These are phyloP conservation scores for Thalia dealbata DNA, from an alignment of 176 grass and related monocot species.

Conservation along the genomic window DNA sequence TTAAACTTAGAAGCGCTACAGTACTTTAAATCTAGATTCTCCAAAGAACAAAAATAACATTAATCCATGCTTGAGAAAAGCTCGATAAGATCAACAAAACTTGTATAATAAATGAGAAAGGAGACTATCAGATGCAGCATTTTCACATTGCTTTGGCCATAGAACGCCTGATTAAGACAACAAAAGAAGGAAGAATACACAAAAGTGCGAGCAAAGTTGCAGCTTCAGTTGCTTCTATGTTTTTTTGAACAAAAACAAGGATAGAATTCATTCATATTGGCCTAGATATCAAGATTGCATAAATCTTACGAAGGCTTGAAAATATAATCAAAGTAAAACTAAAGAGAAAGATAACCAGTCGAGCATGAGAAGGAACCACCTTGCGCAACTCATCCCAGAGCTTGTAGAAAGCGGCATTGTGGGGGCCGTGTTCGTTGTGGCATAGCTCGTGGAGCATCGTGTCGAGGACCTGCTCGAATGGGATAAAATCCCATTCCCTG, in stretches of 20 bases:
- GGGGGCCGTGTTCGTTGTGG: constrained; percentile 63
- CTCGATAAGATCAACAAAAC: neutral
- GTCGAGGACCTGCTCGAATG: constrained; percentile 85
- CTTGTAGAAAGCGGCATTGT: constrained; percentile 77
- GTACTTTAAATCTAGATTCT: neutral
- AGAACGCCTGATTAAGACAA: neutral
- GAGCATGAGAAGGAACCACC: constrained; percentile 22
- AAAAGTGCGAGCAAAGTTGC: neutral
- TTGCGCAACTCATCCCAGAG: constrained; percentile 96
- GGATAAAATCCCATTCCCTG: constrained; percentile 69
- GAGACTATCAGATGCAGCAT: neutral
- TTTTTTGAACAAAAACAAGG: neutral
- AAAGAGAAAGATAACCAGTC: neutral
- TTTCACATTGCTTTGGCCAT: neutral
- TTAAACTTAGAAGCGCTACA: neutral
- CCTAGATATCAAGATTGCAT: neutral
- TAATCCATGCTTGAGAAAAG: constrained; percentile 17
- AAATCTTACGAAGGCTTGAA: neutral
- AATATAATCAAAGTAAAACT: neutral
- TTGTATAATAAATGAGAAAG: neutral
- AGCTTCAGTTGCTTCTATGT: neutral
- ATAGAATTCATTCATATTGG: neutral
- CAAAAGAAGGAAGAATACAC: neutral
- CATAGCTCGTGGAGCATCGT: constrained; percentile 95
- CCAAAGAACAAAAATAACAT: neutral